Percentiles rank a stretch among this genome's conserved stretches.
These are phyloP conservation scores for Astraeus odoratus DNA, from an alignment of 768 basidiomycete species.

Conservation along the genomic window DNA sequence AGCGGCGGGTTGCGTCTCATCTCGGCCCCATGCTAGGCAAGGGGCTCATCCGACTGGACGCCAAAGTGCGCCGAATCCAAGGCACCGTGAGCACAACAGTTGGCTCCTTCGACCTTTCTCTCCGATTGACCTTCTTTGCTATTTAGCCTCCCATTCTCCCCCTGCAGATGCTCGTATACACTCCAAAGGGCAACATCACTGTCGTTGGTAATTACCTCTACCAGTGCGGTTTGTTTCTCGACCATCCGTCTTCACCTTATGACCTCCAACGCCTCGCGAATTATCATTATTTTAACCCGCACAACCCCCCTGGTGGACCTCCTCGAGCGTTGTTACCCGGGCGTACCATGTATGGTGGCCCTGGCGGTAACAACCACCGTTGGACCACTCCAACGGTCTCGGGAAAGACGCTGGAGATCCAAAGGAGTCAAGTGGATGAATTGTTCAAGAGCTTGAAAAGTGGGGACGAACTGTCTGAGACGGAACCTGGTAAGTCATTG, in stretches of 20 bases:
- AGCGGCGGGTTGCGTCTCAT: constrained; percentile 74
- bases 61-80: constrained; percentile 60
- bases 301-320: constrained; percentile 69
- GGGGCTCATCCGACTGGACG: constrained; percentile 75
- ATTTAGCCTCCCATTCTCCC: constrained; percentile 72
- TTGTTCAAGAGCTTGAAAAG: constrained; percentile 84
- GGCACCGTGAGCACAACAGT: constrained; percentile 45
- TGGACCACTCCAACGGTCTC: constrained; percentile 54
- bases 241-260: constrained; percentile 70
- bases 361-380: constrained; percentile 33
- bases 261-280: constrained; percentile 52
- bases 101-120: constrained; percentile 12
- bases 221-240: constrained; percentile 60
- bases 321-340: constrained; percentile 35
- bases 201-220: constrained; percentile 75
- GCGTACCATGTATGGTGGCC: constrained; percentile 34
- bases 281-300: constrained; percentile 82
- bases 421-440: constrained; percentile 90
- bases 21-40: constrained; percentile 82
- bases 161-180: constrained; percentile 84
- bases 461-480: constrained; percentile 82
- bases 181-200: constrained; percentile 87
- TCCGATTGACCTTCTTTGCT: constrained; percentile 15
- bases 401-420: constrained; percentile 82
- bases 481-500: constrained; percentile 65